A percentile compares a stretch with the other conserved stretches of the same genome.
These are phyloP conservation scores for Metschnikowia corniflorae DNA, from an alignment of 805 yeast genomes.

Conservation along the genomic window DNA sequence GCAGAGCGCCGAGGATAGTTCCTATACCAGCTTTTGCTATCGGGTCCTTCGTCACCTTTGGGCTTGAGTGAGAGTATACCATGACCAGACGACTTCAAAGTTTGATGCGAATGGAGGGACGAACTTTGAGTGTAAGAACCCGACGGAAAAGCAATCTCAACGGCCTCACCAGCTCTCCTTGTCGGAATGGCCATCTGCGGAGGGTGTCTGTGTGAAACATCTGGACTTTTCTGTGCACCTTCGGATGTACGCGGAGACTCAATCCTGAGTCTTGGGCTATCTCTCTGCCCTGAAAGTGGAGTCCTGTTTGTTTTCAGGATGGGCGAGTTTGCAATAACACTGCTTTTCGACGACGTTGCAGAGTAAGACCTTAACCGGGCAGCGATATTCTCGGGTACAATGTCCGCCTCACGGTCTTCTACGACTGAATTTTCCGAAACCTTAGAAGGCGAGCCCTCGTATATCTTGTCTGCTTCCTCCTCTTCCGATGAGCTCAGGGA, in stretches of 20 bases:
- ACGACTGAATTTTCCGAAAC: neutral
- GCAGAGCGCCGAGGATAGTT: constrained; percentile 23
- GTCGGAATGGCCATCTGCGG: constrained; percentile 76
- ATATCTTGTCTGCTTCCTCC: constrained; percentile 1
- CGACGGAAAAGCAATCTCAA: constrained; percentile 55
- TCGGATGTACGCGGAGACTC: constrained; percentile 4
- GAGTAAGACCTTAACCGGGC: constrained; percentile 27
- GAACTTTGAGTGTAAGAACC: constrained; percentile 8
- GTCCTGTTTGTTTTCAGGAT: constrained; percentile 12
- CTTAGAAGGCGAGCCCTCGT: neutral
- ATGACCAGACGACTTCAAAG: constrained; percentile 7
- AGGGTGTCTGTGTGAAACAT: constrained; percentile 23
- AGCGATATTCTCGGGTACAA: neutral
- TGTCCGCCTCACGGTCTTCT: neutral
- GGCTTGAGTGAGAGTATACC: constrained; percentile 3
- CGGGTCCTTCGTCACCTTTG: constrained; percentile 3
- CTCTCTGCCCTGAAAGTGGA: constrained; percentile 1
- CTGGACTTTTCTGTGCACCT: constrained; percentile 13
- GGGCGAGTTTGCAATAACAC: constrained; percentile 17
- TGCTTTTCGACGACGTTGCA: constrained; percentile 23
- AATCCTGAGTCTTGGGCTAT: constrained; percentile 1
- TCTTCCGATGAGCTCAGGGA: constrained; percentile 30
- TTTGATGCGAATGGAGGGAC: constrained; percentile 5
- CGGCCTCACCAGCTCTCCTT: constrained; percentile 71
- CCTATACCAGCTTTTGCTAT: constrained; percentile 24